phyloP scores from a whole-genome alignment of 2,329 filamentous ascomycete species.

The Penicillium crustosum region DNA sequence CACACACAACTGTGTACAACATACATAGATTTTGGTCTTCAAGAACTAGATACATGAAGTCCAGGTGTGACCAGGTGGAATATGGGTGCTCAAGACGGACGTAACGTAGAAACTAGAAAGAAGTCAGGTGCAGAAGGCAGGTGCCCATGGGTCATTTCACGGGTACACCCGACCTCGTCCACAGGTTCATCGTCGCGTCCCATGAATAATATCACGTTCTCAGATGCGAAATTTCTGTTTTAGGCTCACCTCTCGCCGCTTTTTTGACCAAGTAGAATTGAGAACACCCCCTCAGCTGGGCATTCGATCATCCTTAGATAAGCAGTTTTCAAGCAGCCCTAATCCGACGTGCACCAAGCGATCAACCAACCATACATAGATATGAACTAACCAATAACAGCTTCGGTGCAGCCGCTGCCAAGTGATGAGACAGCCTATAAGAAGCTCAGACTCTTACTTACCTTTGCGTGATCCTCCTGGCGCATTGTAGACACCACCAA shows the following conservation, averaged over 20 bases:
- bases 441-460: background rate
- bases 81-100: background rate
- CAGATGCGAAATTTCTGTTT: background rate
- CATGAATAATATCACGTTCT: conserved; percentile 1
- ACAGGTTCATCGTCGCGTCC: conserved; percentile 6
- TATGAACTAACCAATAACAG: background rate
- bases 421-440: background rate
- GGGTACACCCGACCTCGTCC: conserved; percentile 16
- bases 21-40: background rate
- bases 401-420: background rate
- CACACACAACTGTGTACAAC: too few species aligned
- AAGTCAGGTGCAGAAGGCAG: background rate
- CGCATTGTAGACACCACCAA: background rate
- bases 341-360: background rate
- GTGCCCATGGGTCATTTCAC: conserved; percentile 15
- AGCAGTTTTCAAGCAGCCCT: background rate
- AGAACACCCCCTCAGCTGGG: background rate
- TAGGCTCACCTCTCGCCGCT: background rate
- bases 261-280: background rate
- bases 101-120: background rate
- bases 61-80: too few species aligned
- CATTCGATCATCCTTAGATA: background rate
- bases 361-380: background rate
- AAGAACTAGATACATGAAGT: background rate
- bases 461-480: background rate